Evolutionary conservation across 352 stramenopile genomes (phyloP).

Genomic region (Pythium angustatum): DNA sequence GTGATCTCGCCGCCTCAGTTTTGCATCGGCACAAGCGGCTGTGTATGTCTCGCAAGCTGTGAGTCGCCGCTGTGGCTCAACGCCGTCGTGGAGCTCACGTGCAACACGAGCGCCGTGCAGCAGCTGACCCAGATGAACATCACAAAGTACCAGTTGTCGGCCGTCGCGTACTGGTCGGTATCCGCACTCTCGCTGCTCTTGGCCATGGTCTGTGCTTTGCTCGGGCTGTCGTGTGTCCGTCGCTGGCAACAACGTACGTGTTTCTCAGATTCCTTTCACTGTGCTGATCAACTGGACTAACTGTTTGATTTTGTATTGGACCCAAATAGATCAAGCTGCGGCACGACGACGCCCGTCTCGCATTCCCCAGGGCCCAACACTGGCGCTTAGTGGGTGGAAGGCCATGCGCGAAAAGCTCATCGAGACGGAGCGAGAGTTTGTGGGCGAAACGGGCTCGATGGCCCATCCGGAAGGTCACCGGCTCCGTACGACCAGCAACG

Average conservation of each 20-base stretch:
- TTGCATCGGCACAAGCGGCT: conserved; percentile 43
- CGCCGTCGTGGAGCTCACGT: conserved; percentile 43
- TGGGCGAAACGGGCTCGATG: conserved; percentile 24
- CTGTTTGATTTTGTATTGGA: neutral
- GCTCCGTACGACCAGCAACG: conserved; percentile 17
- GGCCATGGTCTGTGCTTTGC: conserved; percentile 17
- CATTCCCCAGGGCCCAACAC: conserved; percentile 28
- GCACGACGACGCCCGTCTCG: conserved; percentile 28
- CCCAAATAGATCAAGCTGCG: conserved; percentile 11
- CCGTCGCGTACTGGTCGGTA: conserved; percentile 16
- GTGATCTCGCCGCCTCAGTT: conserved; percentile 36
- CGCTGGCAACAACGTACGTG: conserved; percentile 20
- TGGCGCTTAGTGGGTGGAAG: conserved; percentile 60
- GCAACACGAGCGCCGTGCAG: conserved; percentile 26
- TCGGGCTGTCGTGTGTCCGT: conserved; percentile 16
- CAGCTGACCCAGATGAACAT: neutral
- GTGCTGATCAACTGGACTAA: neutral
- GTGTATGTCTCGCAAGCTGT: conserved; percentile 59
- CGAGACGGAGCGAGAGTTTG: conserved; percentile 43
- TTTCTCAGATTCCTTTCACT: too few species aligned
- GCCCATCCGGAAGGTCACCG: conserved; percentile 7
- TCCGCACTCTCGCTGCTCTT: conserved; percentile 19
- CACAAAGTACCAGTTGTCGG: conserved; percentile 10
- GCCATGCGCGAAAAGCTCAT: conserved; percentile 55
- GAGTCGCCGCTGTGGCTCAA: conserved; percentile 44